Conservation (phyloP, 768 basidiomycete genomes). For the Amanita jacksonii region DNA sequence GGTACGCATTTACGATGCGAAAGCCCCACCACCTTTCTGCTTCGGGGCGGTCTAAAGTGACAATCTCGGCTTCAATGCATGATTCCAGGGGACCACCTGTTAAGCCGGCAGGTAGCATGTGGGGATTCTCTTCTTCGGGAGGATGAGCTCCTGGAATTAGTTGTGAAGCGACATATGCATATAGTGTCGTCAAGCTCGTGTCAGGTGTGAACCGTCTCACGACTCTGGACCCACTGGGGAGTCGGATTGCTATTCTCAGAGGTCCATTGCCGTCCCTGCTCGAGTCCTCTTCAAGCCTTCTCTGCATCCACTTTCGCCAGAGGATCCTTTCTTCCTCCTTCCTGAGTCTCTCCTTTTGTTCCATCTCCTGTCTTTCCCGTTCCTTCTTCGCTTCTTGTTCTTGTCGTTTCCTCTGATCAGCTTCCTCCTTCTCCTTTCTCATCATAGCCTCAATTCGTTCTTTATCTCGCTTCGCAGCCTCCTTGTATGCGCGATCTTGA, state of each 20-base stretch:
- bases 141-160: constrained; percentile 36
- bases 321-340: constrained; percentile 24
- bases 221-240: constrained; percentile 47
- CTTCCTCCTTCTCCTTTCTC: constrained; percentile 26
- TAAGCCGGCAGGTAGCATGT: constrained; percentile 27
- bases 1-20: constrained; percentile 58
- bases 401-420: constrained; percentile 25
- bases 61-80: constrained; percentile 23
- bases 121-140: constrained; percentile 30
- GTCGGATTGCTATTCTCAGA: constrained; percentile 42
- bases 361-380: constrained; percentile 34
- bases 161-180: constrained; percentile 62
- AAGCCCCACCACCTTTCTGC: constrained; percentile 64
- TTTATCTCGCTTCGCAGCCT: constrained; percentile 53
- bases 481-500: constrained; percentile 72
- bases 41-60: not conserved
- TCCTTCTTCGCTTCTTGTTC: constrained; percentile 23
- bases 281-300: constrained; percentile 27
- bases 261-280: constrained; percentile 16
- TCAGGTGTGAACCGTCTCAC: constrained; percentile 43
- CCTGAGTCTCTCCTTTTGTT: constrained; percentile 13
- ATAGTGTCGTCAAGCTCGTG: constrained; percentile 53
- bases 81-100: constrained; percentile 27
- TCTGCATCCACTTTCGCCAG: constrained; percentile 56
- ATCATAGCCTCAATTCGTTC: constrained; percentile 55